Evolutionary conservation across 352 stramenopile genomes (phyloP), one percentile per base, ranked within the genome.

Genomic region (Globisporangium paroecandrum): DNA sequence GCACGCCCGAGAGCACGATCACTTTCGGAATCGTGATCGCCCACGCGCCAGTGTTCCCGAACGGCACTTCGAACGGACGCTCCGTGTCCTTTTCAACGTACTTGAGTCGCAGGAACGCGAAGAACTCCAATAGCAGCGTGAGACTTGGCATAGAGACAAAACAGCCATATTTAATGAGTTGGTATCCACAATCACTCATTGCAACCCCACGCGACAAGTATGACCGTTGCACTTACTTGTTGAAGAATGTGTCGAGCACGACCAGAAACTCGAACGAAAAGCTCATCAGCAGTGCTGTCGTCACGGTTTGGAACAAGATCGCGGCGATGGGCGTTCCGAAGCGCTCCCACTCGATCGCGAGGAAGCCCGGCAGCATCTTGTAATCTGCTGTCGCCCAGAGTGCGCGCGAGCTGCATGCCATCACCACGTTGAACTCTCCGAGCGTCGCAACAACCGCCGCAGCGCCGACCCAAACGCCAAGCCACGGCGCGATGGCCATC

Each of bases 391-490:
- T 92, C 10, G 83, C 83, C 87, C 87, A 93, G 65, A 95, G 61
- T 13, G 87, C 87, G 18, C 87, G 85, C 15, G 83, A 93, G 66
- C 81, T 92, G 69, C 85, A 93, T 12, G 84, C 83, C 87, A 95
- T 94, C 38, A 95, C 85, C 36, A 93, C 87, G 61, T 93, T 94
- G 70, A 95, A 95, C 68, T 95, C 87, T 41, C 85, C 87, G 20
- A 95, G 73, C 9, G 85, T 93, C 9, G 85, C 83, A n/a, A 95
- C 71, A 13, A 93, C 80, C 24, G 87, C 87, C 20, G 83, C 83
- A 4, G 85, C 82, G 13, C 87, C 83, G 47, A 95, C 86, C 87
- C 87, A 95, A 10, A 93, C 79, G 43, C 87, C 87, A 8, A 95
- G 69, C 85, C 85, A 95, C 32, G 81, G 81, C 32, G 82, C 75